Conservation (phyloP, 371 early-diverging fungal genomes). For the Mortierella sp. region DNA sequence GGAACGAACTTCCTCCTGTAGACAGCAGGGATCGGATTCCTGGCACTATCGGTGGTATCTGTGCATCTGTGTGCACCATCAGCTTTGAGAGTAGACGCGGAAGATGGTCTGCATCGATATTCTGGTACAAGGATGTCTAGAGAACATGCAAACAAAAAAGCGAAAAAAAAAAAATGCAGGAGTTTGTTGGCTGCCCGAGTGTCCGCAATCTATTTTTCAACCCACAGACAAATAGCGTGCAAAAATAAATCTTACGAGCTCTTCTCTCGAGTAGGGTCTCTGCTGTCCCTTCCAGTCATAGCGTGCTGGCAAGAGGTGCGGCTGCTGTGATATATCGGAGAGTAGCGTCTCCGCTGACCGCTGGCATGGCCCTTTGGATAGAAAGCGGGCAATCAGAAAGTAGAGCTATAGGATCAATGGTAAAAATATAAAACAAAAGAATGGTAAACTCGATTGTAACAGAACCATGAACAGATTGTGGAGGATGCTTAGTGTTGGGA, state of each 20-base stretch:
- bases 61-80: slow-evolving; percentile 48
- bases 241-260: slow-evolving; percentile 67
- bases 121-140: slow-evolving; percentile 28
- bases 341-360: slow-evolving; percentile 61
- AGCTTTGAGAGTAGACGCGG: slow-evolving; percentile 39
- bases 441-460: neutral
- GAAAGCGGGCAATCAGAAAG: slow-evolving; percentile 68
- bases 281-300: slow-evolving; percentile 72
- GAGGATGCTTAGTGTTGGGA: too few relatives aligned
- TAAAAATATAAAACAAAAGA: neutral
- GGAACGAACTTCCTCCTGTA: slow-evolving; percentile 44
- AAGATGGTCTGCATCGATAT: slow-evolving; percentile 46
- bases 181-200: too few relatives aligned
- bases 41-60: slow-evolving; percentile 52
- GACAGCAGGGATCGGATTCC: slow-evolving; percentile 46
- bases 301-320: slow-evolving; percentile 67
- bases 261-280: slow-evolving; percentile 64
- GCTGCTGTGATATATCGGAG: slow-evolving; percentile 61
- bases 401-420: slow-evolving; percentile 61
- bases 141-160: slow-evolving; percentile 17
- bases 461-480: neutral
- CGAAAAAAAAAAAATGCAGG: neutral
- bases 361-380: slow-evolving; percentile 67
- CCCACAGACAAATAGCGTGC: slow-evolving; percentile 10
- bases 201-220: neutral